Evolutionary conservation across 805 yeast genomes (phyloP).

Genomic region (Suhomyces vadensis): DNA sequence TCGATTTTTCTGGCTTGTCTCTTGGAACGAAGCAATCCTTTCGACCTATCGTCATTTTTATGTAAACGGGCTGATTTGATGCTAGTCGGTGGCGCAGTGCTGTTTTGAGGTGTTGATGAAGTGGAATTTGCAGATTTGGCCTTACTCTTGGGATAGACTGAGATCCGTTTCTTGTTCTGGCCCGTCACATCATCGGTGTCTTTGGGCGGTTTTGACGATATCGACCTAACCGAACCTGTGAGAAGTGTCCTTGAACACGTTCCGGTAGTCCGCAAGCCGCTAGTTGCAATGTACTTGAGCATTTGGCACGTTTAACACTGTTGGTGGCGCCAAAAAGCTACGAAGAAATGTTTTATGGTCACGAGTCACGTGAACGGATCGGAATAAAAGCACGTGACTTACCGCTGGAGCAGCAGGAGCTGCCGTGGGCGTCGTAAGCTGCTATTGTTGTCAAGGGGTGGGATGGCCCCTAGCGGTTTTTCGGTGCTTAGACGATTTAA

Average conservation of each 20-base stretch:
- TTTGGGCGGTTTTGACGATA: constrained; percentile 17
- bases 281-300: constrained; percentile 1
- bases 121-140: constrained; percentile 9
- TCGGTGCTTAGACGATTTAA: no score
- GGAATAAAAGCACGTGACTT: background rate
- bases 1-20: constrained; percentile 7
- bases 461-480: no score
- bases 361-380: background rate
- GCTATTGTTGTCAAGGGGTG: no score
- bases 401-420: no score
- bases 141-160: constrained; percentile 6
- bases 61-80: background rate
- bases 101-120: background rate
- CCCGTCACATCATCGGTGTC: constrained; percentile 9
- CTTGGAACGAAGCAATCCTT: constrained; percentile 2
- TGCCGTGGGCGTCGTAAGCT: no score
- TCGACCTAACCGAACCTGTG: constrained; percentile 7
- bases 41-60: background rate
- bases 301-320: background rate
- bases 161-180: constrained; percentile 4
- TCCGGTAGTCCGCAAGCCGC: background rate
- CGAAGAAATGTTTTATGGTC: background rate
- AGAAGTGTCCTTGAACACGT: background rate
- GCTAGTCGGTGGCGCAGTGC: background rate
- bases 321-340: background rate